Percentiles rank a stretch among this genome's conserved stretches.
phyloP scores from a whole-genome alignment of 1,139 yeast genomes.

The Hemisphaericaspora xylofermentans region DNA sequence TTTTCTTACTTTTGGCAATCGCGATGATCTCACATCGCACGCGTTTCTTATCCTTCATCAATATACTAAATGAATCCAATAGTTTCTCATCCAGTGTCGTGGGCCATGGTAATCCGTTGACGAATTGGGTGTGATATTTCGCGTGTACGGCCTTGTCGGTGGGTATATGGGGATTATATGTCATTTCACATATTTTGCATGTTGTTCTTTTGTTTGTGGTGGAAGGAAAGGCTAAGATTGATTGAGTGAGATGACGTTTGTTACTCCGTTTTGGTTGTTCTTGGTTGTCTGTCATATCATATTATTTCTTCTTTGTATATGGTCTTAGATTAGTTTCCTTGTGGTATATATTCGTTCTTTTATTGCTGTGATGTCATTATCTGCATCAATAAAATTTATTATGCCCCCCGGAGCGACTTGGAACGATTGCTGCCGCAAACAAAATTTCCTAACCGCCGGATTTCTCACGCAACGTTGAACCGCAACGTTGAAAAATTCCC shows the following conservation, averaged over 20 bases:
- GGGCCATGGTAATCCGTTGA: slow-evolving; percentile 49
- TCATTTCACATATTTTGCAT: slow-evolving; percentile 61
- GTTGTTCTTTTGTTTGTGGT: slow-evolving; percentile 21
- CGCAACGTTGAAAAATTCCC: background rate
- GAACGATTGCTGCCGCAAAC: no score
- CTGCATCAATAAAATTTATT: no score
- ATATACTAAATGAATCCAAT: slow-evolving; percentile 28
- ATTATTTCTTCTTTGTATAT: background rate
- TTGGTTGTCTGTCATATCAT: slow-evolving; percentile 1
- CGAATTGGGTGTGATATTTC: slow-evolving; percentile 45
- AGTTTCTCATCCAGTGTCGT: slow-evolving; percentile 24
- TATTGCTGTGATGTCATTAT: no score
- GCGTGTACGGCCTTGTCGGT: slow-evolving; percentile 49
- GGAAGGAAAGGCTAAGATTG: slow-evolving; percentile 15
- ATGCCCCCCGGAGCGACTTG: no score
- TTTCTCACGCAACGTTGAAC: no score
- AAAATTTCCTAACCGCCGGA: no score
- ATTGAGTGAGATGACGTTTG: slow-evolving; percentile 15
- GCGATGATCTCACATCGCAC: slow-evolving; percentile 15
- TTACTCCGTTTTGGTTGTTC: background rate
- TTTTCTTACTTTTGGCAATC: slow-evolving; percentile 17
- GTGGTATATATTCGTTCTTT: no score
- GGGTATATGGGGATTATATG: slow-evolving; percentile 46
- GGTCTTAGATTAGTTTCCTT: background rate
- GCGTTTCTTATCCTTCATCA: slow-evolving; percentile 5